A percentile compares a stretch with the other conserved stretches of the same genome.
Evolutionary conservation across 1,139 yeast species (phyloP).

Genomic region (Kluyveromyces sp.): DNA sequence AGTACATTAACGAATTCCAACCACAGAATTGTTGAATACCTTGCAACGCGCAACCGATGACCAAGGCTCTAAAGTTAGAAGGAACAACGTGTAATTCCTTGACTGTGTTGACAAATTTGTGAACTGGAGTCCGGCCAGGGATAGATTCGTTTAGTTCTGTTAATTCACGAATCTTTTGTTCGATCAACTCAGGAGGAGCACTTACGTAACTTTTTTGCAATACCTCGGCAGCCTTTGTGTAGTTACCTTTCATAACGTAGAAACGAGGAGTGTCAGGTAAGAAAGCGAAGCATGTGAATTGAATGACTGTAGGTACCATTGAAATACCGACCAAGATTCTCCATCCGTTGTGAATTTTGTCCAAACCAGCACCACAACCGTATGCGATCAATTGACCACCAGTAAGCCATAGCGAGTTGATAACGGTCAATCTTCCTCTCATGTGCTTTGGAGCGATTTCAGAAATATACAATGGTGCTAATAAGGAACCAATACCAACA

Average conservation of each 20-base stretch:
- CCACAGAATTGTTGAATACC: conserved; percentile 96
- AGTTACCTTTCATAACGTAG: conserved; percentile 61
- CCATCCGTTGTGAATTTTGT: conserved; percentile 77
- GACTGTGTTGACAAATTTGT: conserved; percentile 54
- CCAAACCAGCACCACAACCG: conserved; percentile 86
- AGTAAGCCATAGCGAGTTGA: conserved; percentile 44
- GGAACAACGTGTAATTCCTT: conserved; percentile 66
- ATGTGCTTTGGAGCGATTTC: conserved; percentile 90
- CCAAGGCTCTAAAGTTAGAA: conserved; percentile 77
- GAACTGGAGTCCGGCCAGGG: conserved; percentile 48
- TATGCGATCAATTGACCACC: conserved; percentile 91
- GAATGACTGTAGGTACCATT: conserved; percentile 76
- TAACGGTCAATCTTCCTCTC: conserved; percentile 73
- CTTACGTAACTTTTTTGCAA: conserved; percentile 49
- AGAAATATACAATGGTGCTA: conserved; percentile 83
- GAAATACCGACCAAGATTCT: conserved; percentile 84
- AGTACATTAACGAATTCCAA: conserved; percentile 90
- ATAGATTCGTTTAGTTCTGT: conserved; percentile 50
- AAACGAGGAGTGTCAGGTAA: conserved; percentile 94
- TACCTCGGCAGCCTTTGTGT: conserved; percentile 60
- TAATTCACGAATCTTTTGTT: conserved; percentile 54
- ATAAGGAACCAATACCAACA: conserved; percentile 87
- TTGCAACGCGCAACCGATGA: conserved; percentile 86
- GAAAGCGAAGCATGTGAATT: conserved; percentile 68
- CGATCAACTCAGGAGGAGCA: conserved; percentile 50